Conservation (phyloP, 192 early-diverging fungal species). For the Umbelopsis ramanniana region DNA sequence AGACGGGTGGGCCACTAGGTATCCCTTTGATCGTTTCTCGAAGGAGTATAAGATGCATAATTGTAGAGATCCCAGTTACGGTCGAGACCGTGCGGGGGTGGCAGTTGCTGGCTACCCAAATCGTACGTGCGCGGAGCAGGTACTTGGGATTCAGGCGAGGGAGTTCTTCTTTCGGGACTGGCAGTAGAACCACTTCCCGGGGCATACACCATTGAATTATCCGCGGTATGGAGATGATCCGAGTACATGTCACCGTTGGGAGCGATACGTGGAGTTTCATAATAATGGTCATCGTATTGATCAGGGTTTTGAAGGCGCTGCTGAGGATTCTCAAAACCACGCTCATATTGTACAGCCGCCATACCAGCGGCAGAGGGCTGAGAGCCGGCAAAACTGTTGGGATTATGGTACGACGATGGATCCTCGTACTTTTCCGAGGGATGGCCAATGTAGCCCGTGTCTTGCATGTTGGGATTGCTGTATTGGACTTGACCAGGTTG, state of each 20-base stretch:
- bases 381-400: not conserved
- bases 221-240: too few relatives aligned
- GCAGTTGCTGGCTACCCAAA: not conserved
- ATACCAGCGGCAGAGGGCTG: not conserved
- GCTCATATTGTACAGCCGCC: not conserved
- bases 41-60: not conserved
- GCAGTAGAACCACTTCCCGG: too few relatives aligned
- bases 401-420: conserved; percentile 2
- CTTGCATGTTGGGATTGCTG: not conserved
- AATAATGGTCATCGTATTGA: not conserved
- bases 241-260: too few relatives aligned
- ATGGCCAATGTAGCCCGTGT: not conserved
- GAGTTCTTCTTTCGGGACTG: too few relatives aligned
- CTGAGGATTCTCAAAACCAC: not conserved
- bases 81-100: conserved; percentile 5
- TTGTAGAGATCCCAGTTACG: conserved; percentile 5
- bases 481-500: not conserved
- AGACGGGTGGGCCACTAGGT: too few relatives aligned
- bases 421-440: not conserved
- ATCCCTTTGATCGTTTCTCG: too few relatives aligned
- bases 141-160: too few relatives aligned
- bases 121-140: too few relatives aligned
- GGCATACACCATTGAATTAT: too few relatives aligned
- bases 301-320: not conserved
- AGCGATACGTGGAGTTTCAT: too few relatives aligned